Evolutionary conservation across 1,284 basidiomycete genomes (phyloP), one percentile per base, ranked within the genome.

Genomic region (Coriolopsis trogii): DNA sequence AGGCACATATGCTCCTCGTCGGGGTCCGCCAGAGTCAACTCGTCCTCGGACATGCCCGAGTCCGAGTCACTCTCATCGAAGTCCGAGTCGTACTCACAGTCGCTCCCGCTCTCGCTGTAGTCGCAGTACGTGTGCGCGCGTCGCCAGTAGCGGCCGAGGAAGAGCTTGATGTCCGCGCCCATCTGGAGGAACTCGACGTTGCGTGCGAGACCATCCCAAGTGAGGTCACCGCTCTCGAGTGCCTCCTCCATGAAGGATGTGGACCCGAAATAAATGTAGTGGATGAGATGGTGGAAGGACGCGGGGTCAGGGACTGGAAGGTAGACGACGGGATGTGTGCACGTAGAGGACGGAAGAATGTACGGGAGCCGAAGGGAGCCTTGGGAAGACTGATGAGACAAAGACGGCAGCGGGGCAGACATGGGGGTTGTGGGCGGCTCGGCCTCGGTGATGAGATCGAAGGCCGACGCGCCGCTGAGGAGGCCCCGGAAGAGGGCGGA

Each of bases 121-220:
- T 65, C 64, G 34, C 69, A 67, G 40, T 33, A 76, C 69, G 50
- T 76, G 69, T 60, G 53, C 37, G 80, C 62, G 78, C 82, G 83
- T 16, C 73, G 70, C 45, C 76, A 73, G 62, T 86, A 87, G 48
- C 73, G 73, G 1, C 82, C 80, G 48, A 90, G 73, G 65, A 86
- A 89, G 16, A 81, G 67, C 60, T 85, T 88, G 65, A 90, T 80
- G 44, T 89, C 85, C 9, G 78, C 67, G 37, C 79, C 73, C 60
- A 91, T 77, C 21, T 83, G 85, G 45, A 91, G 82, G 62, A 89
- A 91, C 65, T 91, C 89, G 63, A 84, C 88, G 65, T 91, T 91
- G 46, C 85, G 80, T n/a, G 85, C 87, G 54, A 91, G 76, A 36
- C 87, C 87, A 55, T 89, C 85, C 89, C 88, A 91, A 38, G 80